Evolutionary conservation across 768 basidiomycete genomes (phyloP).

Genomic region (Jaapia argillacea): DNA sequence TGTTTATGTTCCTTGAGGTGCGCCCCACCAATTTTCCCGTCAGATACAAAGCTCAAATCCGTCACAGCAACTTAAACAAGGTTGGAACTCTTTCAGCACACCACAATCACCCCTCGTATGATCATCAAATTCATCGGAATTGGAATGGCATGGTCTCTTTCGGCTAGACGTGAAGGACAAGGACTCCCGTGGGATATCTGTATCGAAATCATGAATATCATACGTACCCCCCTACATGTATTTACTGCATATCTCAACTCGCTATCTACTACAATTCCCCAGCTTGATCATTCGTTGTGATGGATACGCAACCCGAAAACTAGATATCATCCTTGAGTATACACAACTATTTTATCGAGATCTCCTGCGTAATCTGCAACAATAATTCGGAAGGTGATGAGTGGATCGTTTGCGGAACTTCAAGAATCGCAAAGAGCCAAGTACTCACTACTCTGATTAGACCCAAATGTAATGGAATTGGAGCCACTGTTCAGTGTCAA

Average conservation of each 20-base stretch:
- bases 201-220: too few species aligned
- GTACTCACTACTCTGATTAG: constrained; percentile 39
- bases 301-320: too few species aligned
- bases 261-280: too few species aligned
- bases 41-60: constrained; percentile 1
- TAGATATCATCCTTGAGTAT: constrained; percentile 15
- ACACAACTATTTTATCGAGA: constrained; percentile 53
- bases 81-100: constrained; percentile 36
- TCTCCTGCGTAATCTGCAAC: constrained; percentile 44
- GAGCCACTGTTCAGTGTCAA: constrained; percentile 37
- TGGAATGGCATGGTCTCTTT: too few species aligned
- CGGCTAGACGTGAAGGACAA: too few species aligned
- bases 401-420: background rate
- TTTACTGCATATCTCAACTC: too few species aligned
- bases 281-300: too few species aligned
- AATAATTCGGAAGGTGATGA: background rate
- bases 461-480: constrained; percentile 40
- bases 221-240: too few species aligned
- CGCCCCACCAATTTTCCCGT: constrained; percentile 6
- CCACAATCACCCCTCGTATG: too few species aligned
- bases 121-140: too few species aligned
- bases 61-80: constrained; percentile 59
- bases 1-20: constrained; percentile 83
- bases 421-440: background rate
- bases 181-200: too few species aligned